Base-by-base conservation (phyloP, 164 flowering plant species). In the Sedum album region DNA sequence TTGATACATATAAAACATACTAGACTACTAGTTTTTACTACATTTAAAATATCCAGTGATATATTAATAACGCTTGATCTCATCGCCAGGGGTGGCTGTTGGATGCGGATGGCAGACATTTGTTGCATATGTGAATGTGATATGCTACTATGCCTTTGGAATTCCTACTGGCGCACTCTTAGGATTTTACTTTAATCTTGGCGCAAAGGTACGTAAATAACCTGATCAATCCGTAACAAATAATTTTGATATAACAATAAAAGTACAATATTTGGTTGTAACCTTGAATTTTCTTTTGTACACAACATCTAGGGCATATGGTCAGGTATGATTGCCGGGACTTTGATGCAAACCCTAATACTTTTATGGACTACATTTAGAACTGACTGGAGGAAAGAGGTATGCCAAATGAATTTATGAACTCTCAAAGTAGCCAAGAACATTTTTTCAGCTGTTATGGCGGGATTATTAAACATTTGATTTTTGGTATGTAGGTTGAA, bases 41-140 rank as follows among this genome's bases (percentile, higher is more conserved):
- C n/a, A n/a, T n/a, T n/a, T n/a, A n/a, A n/a, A n/a, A n/a, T n/a
- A n/a, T n/a, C n/a, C n/a, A n/a, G n/a, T 60, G 11, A 25, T n/a
- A 25, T 60, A 21, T n/a, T 36, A 38, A n/a, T n/a, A n/a, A n/a
- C n/a, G n/a, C 5, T 65, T 65, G 46, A 35, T 65, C 42, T 33
- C 67, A 18, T 35, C 46, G 9, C 38, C 60, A 84, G 90, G 90
- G n/a, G 90, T 84, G 55, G 90, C 90, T 4, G 89, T 85, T 23
- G 89, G 87, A 33, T 85, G 89, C 53, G 88, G 90, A 72, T 86
- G 90, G 86, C 90, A 84, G 73, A 76, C 86, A 17, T 80, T 81
- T 66, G 86, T 84, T 25, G 88, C 88, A 0, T 83, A 84, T 30
- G 85, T 86, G 1, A 84, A 86, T 53, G 80, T 86, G 15, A 86